Conservation (phyloP, 345 rosid species). For the Alliaria petiolata region DNA sequence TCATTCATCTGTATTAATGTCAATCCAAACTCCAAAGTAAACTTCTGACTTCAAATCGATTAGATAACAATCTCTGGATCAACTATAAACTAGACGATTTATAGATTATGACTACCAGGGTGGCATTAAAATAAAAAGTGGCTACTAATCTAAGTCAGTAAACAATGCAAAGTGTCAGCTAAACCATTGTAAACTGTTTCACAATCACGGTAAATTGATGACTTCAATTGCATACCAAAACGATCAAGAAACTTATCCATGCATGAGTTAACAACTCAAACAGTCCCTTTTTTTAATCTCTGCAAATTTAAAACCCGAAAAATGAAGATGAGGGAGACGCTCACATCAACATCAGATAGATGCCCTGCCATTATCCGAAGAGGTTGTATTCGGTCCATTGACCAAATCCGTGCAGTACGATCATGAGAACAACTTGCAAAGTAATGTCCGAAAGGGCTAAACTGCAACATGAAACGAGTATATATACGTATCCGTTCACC, state of each 20-base stretch:
- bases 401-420: conserved; percentile 92
- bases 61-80: not conserved
- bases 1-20: not conserved
- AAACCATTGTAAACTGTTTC: not conserved
- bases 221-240: not conserved
- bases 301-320: not conserved
- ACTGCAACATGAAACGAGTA: conserved; percentile 54
- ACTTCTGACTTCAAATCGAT: not conserved
- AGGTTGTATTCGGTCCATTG: conserved; percentile 92
- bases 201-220: not conserved
- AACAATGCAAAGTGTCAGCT: no score
- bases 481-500: conserved; percentile 10
- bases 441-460: conserved; percentile 90
- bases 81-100: not conserved
- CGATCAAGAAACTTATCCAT: not conserved
- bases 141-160: not conserved
- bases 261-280: not conserved
- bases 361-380: conserved; percentile 97
- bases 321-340: conserved; percentile 26
- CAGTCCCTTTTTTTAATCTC: not conserved
- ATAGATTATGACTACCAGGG: not conserved
- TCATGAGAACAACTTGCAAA: conserved; percentile 97
- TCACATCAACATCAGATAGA: conserved; percentile 94
- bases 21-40: not conserved
- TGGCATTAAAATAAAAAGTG: not conserved